A percentile compares a stretch with the other conserved stretches of the same genome.
Evolutionary conservation across 2,329 filamentous ascomycete species (phyloP).

Genomic region (Alternaria solani): DNA sequence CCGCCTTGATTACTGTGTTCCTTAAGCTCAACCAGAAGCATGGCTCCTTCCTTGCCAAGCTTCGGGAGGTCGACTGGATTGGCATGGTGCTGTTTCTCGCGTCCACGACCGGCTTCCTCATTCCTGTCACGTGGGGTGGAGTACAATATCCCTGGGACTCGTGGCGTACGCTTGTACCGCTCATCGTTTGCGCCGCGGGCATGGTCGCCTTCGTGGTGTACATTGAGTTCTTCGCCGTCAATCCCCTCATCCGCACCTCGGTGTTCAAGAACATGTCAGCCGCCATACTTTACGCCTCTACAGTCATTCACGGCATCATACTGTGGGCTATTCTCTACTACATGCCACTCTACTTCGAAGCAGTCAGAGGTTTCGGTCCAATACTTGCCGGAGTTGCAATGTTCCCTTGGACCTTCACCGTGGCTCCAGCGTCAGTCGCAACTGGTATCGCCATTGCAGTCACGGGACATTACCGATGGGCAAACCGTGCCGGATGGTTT

Average conservation of each 20-base stretch:
- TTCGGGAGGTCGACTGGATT: slow-evolving; percentile 68
- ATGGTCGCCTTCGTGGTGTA: slow-evolving; percentile 64
- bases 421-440: slow-evolving; percentile 66
- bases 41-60: slow-evolving; percentile 58
- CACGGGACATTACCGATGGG: slow-evolving; percentile 68
- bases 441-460: slow-evolving; percentile 64
- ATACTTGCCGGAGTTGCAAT: slow-evolving; percentile 51
- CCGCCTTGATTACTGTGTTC: slow-evolving; percentile 60
- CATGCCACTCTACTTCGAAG: slow-evolving; percentile 54
- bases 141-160: slow-evolving; percentile 71
- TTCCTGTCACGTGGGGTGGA: slow-evolving; percentile 71
- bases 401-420: slow-evolving; percentile 61
- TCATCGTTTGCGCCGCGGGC: slow-evolving; percentile 63
- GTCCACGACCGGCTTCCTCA: slow-evolving; percentile 66
- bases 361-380: slow-evolving; percentile 51
- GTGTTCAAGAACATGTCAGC: slow-evolving; percentile 61
- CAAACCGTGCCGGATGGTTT: slow-evolving; percentile 68
- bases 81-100: slow-evolving; percentile 69
- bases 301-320: slow-evolving; percentile 66
- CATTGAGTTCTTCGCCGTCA: slow-evolving; percentile 60
- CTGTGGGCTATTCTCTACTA: slow-evolving; percentile 54
- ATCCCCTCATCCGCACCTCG: slow-evolving; percentile 59
- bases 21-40: slow-evolving; percentile 61
- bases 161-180: slow-evolving; percentile 68
- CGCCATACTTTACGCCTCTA: slow-evolving; percentile 60